Evolutionary conservation across 345 rosid species (phyloP).

Genomic region (Salix purpurea): DNA sequence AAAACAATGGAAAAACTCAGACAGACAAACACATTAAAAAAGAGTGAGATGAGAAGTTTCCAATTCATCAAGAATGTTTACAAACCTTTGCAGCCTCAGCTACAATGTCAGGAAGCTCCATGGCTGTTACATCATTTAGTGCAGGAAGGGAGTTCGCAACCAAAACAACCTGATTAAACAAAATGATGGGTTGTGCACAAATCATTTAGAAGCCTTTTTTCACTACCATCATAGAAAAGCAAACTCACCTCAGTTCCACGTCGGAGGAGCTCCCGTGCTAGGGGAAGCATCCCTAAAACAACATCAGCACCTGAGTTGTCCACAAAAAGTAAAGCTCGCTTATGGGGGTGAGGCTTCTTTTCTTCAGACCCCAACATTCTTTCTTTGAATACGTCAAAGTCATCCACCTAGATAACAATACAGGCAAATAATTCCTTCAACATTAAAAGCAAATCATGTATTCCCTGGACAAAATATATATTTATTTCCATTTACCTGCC

Average conservation of each 20-base stretch:
- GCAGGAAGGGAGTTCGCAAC: constrained; percentile 99
- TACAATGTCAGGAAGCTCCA: constrained; percentile 95
- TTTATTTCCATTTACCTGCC: constrained; percentile 60
- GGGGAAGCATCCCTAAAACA: constrained; percentile 95
- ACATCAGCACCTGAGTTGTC: constrained; percentile 97
- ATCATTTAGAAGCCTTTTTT: background rate
- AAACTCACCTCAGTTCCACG: constrained; percentile 84
- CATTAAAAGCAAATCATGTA: background rate
- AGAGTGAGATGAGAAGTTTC: background rate
- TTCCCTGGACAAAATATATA: background rate
- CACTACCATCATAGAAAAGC: constrained; percentile 6
- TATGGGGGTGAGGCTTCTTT: constrained; percentile 66
- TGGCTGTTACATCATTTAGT: constrained; percentile 87
- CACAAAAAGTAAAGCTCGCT: constrained; percentile 92
- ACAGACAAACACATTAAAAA: background rate
- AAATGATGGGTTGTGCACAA: background rate
- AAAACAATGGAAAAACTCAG: background rate
- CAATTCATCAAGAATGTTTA: constrained; percentile 3
- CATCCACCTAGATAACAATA: constrained; percentile 66
- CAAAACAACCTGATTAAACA: constrained; percentile 69
- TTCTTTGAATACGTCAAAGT: constrained; percentile 83
- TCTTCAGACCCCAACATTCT: constrained; percentile 72
- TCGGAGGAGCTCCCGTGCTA: constrained; percentile 90
- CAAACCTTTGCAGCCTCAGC: constrained; percentile 97
- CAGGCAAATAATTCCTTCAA: background rate